Conservation (phyloP, 2,329 filamentous ascomycete species). For the Dothideomycetes sp. region DNA sequence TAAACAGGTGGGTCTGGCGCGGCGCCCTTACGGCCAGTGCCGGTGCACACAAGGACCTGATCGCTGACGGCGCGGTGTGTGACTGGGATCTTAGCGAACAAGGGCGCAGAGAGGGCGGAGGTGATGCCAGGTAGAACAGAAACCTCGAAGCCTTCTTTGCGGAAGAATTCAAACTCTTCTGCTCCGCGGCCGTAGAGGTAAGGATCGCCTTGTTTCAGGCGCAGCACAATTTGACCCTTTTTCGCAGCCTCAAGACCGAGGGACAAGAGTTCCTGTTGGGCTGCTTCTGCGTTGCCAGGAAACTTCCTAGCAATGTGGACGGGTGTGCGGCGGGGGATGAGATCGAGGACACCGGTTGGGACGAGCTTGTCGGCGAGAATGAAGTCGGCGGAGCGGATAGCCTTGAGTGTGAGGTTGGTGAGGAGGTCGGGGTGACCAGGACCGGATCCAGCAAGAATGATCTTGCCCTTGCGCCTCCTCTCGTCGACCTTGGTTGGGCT, state of each 20-base stretch:
- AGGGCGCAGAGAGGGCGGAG: conserved; percentile 70
- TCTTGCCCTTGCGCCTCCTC: conserved; percentile 45
- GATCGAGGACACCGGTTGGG: conserved; percentile 70
- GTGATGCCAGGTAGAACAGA: conserved; percentile 83
- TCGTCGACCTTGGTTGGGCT: conserved; percentile 19
- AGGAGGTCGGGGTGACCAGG: conserved; percentile 88
- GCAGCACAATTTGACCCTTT: conserved; percentile 67
- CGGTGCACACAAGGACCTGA: conserved; percentile 91
- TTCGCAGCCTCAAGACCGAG: conserved; percentile 60
- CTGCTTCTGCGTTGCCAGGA: conserved; percentile 87
- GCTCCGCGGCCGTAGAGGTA: conserved; percentile 93
- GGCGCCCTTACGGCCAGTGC: conserved; percentile 82
- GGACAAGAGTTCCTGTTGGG: conserved; percentile 78
- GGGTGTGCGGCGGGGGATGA: conserved; percentile 80
- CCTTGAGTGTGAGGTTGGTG: conserved; percentile 69
- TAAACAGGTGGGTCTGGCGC: conserved; percentile 73
- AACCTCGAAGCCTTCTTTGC: conserved; percentile 51
- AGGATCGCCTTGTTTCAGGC: conserved; percentile 92
- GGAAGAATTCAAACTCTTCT: conserved; percentile 83
- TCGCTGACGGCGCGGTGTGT: conserved; percentile 87
- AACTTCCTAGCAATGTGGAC: conserved; percentile 95
- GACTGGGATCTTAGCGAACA: conserved; percentile 78
- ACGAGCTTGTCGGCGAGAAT: conserved; percentile 80
- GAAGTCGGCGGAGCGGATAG: conserved; percentile 64
- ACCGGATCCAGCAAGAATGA: conserved; percentile 84